Conservation (phyloP, 768 basidiomycete genomes). For the Pulveroboletus sp. region DNA sequence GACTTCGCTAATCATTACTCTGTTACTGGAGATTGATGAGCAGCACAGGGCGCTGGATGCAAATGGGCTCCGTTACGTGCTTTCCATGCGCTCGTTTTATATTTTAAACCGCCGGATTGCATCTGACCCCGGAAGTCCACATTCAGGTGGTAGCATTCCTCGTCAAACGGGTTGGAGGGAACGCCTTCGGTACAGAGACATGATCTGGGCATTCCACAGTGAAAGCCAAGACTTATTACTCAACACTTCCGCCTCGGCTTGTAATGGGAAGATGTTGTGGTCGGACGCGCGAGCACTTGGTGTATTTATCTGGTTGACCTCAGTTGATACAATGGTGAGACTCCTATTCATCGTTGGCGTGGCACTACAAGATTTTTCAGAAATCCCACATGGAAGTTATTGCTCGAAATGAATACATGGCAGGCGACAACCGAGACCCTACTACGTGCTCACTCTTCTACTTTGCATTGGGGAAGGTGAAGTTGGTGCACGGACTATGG, state of each 20-base stretch:
- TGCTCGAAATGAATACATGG: conserved; percentile 92
- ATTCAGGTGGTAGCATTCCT: conserved; percentile 40
- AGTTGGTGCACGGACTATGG: conserved; percentile 94
- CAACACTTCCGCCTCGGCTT: conserved; percentile 64
- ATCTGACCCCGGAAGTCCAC: conserved; percentile 46
- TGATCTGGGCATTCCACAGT: conserved; percentile 96
- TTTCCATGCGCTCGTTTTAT: conserved; percentile 90
- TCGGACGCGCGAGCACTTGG: conserved; percentile 83
- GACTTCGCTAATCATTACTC: not conserved
- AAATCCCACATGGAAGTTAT: conserved; percentile 80
- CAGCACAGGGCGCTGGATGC: conserved; percentile 88
- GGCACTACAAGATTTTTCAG: conserved; percentile 38
- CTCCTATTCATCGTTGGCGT: not conserved
- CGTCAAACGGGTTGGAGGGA: conserved; percentile 58
- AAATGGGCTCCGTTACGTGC: conserved; percentile 90
- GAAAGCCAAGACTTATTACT: conserved; percentile 88
- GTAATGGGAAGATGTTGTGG: conserved; percentile 88
- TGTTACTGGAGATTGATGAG: conserved; percentile 69
- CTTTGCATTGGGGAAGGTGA: conserved; percentile 90
- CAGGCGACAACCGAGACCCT: conserved; percentile 84
- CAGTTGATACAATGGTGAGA: conserved; percentile 73
- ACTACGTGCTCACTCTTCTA: conserved; percentile 88
- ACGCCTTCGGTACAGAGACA: conserved; percentile 88
- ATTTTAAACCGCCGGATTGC: conserved; percentile 69
- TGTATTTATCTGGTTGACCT: conserved; percentile 84